Evolutionary conservation across 441 rosid species (phyloP), one percentile per base, ranked within the genome.

Genomic region (Flueggea neowawraea): DNA sequence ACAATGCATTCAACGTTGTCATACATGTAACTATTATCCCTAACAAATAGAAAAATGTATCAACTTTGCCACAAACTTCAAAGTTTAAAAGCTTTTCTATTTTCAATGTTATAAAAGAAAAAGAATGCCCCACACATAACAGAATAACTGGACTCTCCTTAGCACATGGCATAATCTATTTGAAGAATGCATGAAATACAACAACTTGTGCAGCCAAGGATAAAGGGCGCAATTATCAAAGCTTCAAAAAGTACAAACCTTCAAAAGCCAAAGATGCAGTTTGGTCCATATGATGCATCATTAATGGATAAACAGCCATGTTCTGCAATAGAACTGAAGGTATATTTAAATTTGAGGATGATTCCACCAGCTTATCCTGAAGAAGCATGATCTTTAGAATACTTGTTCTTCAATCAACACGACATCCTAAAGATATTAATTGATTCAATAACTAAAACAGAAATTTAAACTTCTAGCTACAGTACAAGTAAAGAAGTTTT

Each of bases 281-380:
- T 41, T 72, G 80, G 75, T 75, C 76, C 55, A 74, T 58, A 22
- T 68, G 74, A 63, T 72, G 82, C 73, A 73, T 71, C 73, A 67
- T 72, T 55, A 74, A 72, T 77, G 96, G 81, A 80, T 87, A 84
- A 0, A 74, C 52, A 71, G 82, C 77, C 70, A 82, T 70, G 73
- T 70, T 88, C 69, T 80, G 81, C n/a, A 80, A 76, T 52, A 79
- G 60, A 70, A 66, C 69, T 70, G 84, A 78, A 78, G 80, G 70
- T 12, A 75, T 32, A 68, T 70, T 76, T 22, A 75, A 69, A 69
- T 70, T 82, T 53, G 84, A 67, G n/a, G 89, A 84, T 77, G 86
- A 75, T 71, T 82, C 94, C 75, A 71, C 73, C 72, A 79, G 82
- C 79, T 92, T 88, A 78, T 87, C 96, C 98, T 87, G 87, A 79